Percentiles rank a stretch among this genome's conserved stretches.
phyloP scores from a whole-genome alignment of 192 early-diverging fungal species.

The Rhizophagus clarus region DNA sequence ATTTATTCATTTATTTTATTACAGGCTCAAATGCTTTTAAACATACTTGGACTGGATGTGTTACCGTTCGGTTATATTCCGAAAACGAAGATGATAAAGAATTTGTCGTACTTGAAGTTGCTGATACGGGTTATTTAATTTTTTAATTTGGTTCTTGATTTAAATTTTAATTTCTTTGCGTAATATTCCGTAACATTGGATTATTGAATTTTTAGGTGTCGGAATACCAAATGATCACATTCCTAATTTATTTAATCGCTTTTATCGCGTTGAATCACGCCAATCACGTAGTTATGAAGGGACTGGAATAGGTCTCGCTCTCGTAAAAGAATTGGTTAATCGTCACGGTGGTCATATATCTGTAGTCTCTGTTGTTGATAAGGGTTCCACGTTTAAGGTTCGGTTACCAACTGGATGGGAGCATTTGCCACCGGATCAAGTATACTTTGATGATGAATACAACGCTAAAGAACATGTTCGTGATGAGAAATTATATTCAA shows the following conservation, averaged over 20 bases:
- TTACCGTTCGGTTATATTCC: constrained; percentile 51
- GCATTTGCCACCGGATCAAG: constrained; percentile 48
- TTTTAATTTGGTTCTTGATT: not conserved
- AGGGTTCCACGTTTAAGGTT: constrained; percentile 53
- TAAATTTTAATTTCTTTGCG: not conserved
- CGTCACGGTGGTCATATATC: constrained; percentile 53
- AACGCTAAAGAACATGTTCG: not conserved
- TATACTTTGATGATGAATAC: constrained; percentile 28
- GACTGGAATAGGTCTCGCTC: constrained; percentile 59
- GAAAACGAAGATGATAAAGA: constrained; percentile 41
- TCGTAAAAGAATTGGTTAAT: constrained; percentile 45
- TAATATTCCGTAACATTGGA: not conserved
- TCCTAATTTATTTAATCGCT: constrained; percentile 56
- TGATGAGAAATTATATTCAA: constrained; percentile 22
- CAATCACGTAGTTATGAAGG: constrained; percentile 60
- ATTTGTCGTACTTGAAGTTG: constrained; percentile 39
- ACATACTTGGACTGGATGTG: constrained; percentile 51
- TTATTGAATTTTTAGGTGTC: constrained; percentile 41
- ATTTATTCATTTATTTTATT: not conserved
- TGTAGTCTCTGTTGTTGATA: constrained; percentile 42
- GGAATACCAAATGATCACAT: constrained; percentile 56
- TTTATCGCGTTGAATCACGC: constrained; percentile 58
- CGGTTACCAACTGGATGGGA: constrained; percentile 50
- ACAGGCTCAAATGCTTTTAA: constrained; percentile 48
- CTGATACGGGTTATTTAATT: constrained; percentile 33